phyloP scores from a whole-genome alignment of 495 filamentous ascomycete species.

The Copromyces sp. region DNA sequence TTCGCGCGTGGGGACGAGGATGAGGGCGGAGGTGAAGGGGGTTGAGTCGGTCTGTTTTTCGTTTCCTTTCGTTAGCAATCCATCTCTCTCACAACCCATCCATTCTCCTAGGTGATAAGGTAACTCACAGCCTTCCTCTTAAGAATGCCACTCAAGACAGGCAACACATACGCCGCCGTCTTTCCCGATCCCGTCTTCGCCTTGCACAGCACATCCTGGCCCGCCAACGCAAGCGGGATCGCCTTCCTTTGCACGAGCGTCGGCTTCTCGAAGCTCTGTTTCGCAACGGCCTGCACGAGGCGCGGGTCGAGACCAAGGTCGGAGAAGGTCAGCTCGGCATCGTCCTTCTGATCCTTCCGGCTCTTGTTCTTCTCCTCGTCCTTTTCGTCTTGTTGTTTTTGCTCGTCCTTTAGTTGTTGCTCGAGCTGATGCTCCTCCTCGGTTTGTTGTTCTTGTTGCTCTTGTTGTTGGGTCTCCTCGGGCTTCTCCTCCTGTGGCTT shows the following conservation, averaged over 20 bases:
- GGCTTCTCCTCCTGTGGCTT: neutral
- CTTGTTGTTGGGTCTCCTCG: slow-evolving; percentile 1
- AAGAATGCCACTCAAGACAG: slow-evolving; percentile 71
- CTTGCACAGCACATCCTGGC: slow-evolving; percentile 81
- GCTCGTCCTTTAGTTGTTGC: slow-evolving; percentile 6
- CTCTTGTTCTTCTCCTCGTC: slow-evolving; percentile 8
- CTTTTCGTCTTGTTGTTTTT: neutral
- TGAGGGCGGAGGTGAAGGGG: slow-evolving; percentile 50
- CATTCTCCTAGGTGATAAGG: neutral
- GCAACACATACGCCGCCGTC: slow-evolving; percentile 93
- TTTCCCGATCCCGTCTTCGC: slow-evolving; percentile 93
- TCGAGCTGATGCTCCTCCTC: slow-evolving; percentile 7
- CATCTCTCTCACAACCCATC: neutral
- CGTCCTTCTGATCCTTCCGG: slow-evolving; percentile 2
- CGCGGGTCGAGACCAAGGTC: slow-evolving; percentile 69
- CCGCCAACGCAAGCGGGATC: slow-evolving; percentile 83
- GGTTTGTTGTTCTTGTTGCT: neutral
- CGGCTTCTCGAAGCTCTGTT: slow-evolving; percentile 72
- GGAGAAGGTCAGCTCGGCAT: slow-evolving; percentile 33
- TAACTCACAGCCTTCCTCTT: slow-evolving; percentile 58
- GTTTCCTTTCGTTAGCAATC: neutral
- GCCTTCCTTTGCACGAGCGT: slow-evolving; percentile 78
- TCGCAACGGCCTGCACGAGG: slow-evolving; percentile 74
- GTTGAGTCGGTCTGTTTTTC: slow-evolving; percentile 23
- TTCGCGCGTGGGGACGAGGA: slow-evolving; percentile 90